These are phyloP conservation scores for Debaryomycetaceae sp. DNA, from an alignment of 1,139 yeast genomes.

Conservation along the genomic window DNA sequence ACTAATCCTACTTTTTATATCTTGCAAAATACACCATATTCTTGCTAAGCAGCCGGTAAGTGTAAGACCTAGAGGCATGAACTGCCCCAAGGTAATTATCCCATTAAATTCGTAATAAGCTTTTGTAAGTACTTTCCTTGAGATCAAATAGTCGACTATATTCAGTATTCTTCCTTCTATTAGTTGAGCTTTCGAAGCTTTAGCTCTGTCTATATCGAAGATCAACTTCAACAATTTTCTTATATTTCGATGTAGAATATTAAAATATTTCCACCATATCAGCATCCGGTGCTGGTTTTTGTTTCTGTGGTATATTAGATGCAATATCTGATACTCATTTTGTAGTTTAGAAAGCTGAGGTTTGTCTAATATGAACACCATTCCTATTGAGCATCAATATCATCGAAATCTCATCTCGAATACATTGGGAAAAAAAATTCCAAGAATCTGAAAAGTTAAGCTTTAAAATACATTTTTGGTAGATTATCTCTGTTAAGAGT, in stretches of 20 bases:
- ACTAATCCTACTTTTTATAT: slow-evolving; percentile 25
- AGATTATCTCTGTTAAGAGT: slow-evolving; percentile 4
- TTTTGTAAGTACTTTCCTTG: slow-evolving; percentile 37
- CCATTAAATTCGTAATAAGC: slow-evolving; percentile 65
- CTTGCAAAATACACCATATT: slow-evolving; percentile 32
- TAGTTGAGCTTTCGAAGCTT: slow-evolving; percentile 11
- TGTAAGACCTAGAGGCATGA: slow-evolving; percentile 68
- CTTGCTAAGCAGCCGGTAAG: slow-evolving; percentile 57
- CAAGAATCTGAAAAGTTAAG: no score
- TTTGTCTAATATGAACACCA: neutral
- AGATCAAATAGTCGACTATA: slow-evolving; percentile 32
- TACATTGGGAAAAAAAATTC: neutral
- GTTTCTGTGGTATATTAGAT: slow-evolving; percentile 65
- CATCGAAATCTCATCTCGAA: neutral
- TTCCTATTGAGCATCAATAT: neutral
- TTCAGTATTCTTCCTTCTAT: slow-evolving; percentile 16
- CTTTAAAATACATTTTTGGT: no score
- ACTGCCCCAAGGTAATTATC: slow-evolving; percentile 74
- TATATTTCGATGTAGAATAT: slow-evolving; percentile 58
- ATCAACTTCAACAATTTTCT: slow-evolving; percentile 33
- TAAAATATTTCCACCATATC: slow-evolving; percentile 72
- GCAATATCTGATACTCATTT: slow-evolving; percentile 55
- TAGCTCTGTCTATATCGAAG: slow-evolving; percentile 18
- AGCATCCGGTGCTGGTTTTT: slow-evolving; percentile 74
- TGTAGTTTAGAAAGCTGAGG: slow-evolving; percentile 6